These are phyloP conservation scores for Daldinia caldariorum DNA, from an alignment of 495 filamentous ascomycete genomes.

Conservation along the genomic window DNA sequence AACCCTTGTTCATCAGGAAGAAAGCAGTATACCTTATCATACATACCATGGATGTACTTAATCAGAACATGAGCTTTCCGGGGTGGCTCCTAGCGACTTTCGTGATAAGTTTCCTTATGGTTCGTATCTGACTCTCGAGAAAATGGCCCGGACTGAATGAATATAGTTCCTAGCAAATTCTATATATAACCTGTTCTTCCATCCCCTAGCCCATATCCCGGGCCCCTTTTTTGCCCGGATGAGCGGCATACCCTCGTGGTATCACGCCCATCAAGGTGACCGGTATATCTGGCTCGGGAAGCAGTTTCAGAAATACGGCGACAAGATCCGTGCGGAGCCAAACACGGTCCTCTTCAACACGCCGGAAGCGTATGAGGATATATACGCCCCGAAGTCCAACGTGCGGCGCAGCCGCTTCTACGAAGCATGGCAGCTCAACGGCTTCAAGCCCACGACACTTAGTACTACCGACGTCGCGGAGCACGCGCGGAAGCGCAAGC, in stretches of 20 bases:
- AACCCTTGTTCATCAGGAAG: no score
- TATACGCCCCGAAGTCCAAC: conserved; percentile 49
- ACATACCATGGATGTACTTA: background rate
- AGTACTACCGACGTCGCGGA: conserved; percentile 33
- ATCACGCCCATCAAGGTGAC: conserved; percentile 35
- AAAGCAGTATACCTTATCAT: background rate
- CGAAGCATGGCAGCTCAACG: conserved; percentile 25
- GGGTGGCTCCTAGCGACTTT: background rate
- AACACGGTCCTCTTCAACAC: conserved; percentile 44
- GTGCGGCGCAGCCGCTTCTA: conserved; percentile 45
- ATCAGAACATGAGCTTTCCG: background rate
- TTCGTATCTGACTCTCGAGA: background rate
- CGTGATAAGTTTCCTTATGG: background rate
- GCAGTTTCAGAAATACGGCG: conserved; percentile 44
- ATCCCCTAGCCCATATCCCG: conserved; percentile 38
- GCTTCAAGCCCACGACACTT: conserved; percentile 34
- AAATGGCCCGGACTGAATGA: background rate
- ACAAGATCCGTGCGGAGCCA: conserved; percentile 45
- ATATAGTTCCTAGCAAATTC: background rate
- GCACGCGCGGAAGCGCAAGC: conserved; percentile 45
- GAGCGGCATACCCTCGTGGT: conserved; percentile 35
- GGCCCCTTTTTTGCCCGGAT: conserved; percentile 36
- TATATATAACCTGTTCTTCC: conserved; percentile 39
- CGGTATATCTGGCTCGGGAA: conserved; percentile 42
- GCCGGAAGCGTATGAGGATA: conserved; percentile 38